Conservation (phyloP, 257 asterid genomes). For the Cordia subcordata region DNA sequence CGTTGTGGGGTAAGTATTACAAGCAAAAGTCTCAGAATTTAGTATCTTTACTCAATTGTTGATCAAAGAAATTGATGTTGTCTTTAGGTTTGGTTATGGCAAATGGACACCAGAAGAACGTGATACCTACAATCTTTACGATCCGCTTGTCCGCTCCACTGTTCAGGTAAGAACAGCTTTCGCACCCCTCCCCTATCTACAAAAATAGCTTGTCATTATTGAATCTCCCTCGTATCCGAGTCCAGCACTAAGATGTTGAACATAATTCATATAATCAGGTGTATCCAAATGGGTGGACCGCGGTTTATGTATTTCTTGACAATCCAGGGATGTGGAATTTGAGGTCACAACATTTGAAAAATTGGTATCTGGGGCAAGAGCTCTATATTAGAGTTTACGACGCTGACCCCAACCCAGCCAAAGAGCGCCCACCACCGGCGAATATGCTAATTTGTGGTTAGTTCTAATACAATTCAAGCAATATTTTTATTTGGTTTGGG, state of each 20-base stretch:
- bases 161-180: constrained; percentile 38
- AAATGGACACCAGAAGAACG: constrained; percentile 42
- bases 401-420: constrained; percentile 48
- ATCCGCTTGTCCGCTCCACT: constrained; percentile 63
- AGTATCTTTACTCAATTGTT: not conserved
- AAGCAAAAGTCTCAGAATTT: not conserved
- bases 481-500: no score
- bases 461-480: not conserved
- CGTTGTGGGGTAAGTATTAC: constrained; percentile 51
- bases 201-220: no score
- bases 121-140: constrained; percentile 30
- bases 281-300: constrained; percentile 65
- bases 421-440: constrained; percentile 43
- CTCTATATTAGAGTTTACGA: constrained; percentile 68
- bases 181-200: not conserved
- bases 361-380: constrained; percentile 71
- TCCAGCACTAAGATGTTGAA: not conserved
- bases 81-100: constrained; percentile 42
- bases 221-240: no score
- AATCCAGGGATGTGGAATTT: constrained; percentile 92
- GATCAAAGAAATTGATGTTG: not conserved
- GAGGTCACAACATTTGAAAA: constrained; percentile 52
- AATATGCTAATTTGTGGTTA: constrained; percentile 63
- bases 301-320: constrained; percentile 57
- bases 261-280: constrained; percentile 31